These are phyloP conservation scores for Botrytis hyacinthi DNA, from an alignment of 2,329 filamentous ascomycete genomes.

Conservation along the genomic window DNA sequence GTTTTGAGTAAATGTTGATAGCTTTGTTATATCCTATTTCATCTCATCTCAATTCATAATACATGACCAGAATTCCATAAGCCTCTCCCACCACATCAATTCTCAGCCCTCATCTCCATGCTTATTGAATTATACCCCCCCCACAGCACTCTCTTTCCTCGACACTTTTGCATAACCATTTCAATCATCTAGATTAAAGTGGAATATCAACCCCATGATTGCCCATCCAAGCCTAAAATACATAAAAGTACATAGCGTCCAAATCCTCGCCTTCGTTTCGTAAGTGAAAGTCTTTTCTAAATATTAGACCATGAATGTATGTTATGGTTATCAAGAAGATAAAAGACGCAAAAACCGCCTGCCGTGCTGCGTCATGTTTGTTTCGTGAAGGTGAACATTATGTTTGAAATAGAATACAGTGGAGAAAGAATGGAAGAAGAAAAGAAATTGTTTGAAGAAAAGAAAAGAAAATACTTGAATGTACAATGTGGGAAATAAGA, in stretches of 20 bases:
- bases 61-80: not conserved
- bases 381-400: conserved; percentile 5
- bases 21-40: not conserved
- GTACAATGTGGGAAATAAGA: not conserved
- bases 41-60: conserved; percentile 1
- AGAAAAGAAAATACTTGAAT: not conserved
- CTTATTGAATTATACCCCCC: not conserved
- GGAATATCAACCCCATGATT: not conserved
- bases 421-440: not conserved
- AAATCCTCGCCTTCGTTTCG: not conserved
- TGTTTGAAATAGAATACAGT: not conserved
- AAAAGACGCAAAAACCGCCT: not conserved
- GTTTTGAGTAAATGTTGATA: not conserved
- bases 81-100: not conserved
- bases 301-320: conserved; percentile 9
- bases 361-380: not conserved
- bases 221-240: not conserved
- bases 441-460: not conserved
- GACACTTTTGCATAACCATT: not conserved
- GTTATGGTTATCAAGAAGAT: not conserved
- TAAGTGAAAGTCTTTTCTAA: not conserved
- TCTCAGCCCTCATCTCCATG: not conserved
- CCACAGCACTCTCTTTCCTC: not conserved
- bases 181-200: not conserved
- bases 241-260: conserved; percentile 8